phyloP scores from a whole-genome alignment of 108 stramenopile genomes.

The Aurantiochytrium sp. region DNA sequence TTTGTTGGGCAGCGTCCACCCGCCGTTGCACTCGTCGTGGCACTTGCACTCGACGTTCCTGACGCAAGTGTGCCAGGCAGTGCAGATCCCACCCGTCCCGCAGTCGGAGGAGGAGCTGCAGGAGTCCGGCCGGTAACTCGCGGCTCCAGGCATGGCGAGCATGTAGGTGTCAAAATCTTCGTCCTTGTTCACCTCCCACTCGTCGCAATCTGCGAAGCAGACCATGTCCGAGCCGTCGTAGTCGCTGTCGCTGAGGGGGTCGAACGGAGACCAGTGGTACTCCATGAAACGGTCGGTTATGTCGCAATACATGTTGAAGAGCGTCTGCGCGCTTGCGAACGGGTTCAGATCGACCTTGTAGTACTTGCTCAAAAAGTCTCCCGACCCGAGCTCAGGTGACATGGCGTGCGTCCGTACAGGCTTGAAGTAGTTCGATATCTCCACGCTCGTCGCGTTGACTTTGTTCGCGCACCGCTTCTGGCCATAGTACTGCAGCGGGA shows the following conservation, averaged over 20 bases:
- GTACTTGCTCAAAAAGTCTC: not conserved
- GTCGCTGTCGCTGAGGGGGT: not conserved
- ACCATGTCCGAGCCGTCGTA: not conserved
- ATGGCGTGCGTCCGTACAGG: not conserved
- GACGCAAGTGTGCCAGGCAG: not conserved
- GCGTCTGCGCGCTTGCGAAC: not conserved
- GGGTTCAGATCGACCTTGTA: not conserved
- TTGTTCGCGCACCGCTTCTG: not conserved
- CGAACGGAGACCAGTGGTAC: not conserved
- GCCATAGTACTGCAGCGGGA: not conserved
- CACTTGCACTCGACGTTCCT: not conserved
- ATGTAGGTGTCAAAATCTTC: not conserved
- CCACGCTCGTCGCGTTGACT: not conserved
- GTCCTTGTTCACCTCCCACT: not conserved
- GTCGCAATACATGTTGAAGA: not conserved
- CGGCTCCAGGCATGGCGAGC: not conserved
- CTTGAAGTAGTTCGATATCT: not conserved
- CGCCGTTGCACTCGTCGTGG: not conserved
- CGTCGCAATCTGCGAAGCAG: not conserved
- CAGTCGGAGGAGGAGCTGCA: not conserved
- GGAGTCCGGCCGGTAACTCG: not conserved
- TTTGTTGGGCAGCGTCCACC: not conserved
- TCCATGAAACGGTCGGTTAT: not conserved
- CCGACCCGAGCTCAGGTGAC: not conserved
- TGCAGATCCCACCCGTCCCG: not conserved